Conservation (phyloP, 2,329 filamentous ascomycete genomes). For the Colletotrichum eleusines region DNA sequence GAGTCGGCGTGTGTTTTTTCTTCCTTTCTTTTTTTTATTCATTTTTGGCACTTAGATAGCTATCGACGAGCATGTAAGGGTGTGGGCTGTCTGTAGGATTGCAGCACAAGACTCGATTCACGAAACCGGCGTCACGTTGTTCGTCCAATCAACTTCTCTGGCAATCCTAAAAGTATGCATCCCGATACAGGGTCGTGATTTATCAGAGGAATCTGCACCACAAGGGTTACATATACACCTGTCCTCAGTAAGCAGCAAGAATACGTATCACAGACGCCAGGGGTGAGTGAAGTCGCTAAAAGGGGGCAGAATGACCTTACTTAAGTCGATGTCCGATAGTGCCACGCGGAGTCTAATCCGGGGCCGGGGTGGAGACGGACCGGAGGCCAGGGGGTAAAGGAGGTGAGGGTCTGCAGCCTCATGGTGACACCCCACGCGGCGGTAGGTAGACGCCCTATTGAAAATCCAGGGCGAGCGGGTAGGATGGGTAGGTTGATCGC, state of each 20-base stretch:
- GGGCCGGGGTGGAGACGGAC: not conserved
- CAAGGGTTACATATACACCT: too few relatives aligned
- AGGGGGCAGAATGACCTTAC: not conserved
- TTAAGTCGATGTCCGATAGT: not conserved
- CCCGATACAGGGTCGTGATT: not conserved
- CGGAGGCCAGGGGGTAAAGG: not conserved
- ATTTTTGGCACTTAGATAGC: not conserved
- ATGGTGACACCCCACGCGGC: not conserved
- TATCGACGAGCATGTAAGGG: not conserved
- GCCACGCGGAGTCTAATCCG: not conserved
- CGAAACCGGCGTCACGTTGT: not conserved
- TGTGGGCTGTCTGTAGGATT: not conserved
- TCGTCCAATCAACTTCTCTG: not conserved
- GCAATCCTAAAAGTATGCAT: not conserved
- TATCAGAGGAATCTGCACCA: too few relatives aligned
- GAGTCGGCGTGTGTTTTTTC: not conserved
- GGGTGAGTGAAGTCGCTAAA: not conserved
- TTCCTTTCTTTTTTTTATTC: not conserved
- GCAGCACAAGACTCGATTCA: not conserved
- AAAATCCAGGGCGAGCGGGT: not conserved
- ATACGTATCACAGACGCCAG: not conserved
- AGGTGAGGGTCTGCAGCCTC: not conserved
- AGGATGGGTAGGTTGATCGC: not conserved
- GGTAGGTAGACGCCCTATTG: not conserved
- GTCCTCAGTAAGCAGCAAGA: not conserved